Evolutionary conservation across 202 grass and related monocot species (phyloP).

Genomic region (Setaria viridis): DNA sequence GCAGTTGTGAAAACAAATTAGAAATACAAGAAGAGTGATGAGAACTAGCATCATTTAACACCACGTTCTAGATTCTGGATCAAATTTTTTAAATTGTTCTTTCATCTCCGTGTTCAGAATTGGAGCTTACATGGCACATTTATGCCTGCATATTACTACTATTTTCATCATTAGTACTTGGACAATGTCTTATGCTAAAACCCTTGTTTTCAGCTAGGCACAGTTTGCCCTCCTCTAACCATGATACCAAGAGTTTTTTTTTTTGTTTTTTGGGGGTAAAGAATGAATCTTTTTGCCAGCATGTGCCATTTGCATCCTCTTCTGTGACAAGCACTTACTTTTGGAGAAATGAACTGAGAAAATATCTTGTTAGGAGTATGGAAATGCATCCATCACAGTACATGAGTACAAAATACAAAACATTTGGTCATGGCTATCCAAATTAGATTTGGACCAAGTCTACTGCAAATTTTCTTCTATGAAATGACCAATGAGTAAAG

Average conservation of each 20-base stretch:
- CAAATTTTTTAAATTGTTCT: conserved; percentile 30
- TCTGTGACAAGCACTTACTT: conserved; percentile 31
- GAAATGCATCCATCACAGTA: conserved; percentile 18
- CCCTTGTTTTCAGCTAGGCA: conserved; percentile 29
- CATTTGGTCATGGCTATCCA: conserved; percentile 23
- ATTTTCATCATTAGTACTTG: conserved; percentile 14
- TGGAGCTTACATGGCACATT: conserved; percentile 22
- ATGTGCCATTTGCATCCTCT: conserved; percentile 30
- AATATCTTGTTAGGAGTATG: conserved; percentile 13
- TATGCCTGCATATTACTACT: conserved; percentile 12
- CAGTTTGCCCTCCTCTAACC: background rate
- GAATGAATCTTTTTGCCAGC: conserved; percentile 8
- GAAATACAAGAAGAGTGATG: background rate
- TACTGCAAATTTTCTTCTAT: conserved; percentile 13
- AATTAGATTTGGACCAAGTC: conserved; percentile 38
- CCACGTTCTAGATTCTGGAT: background rate
- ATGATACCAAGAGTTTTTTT: conserved; percentile 1
- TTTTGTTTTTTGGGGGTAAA: background rate
- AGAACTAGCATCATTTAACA: background rate
- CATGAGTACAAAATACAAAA: conserved; percentile 4
- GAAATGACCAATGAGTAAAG: background rate
- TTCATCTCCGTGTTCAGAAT: background rate
- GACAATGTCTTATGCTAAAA: conserved; percentile 26
- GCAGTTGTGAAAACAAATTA: background rate
- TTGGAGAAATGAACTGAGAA: conserved; percentile 25